These are phyloP conservation scores for Carex arenaria DNA, from an alignment of 202 grass and related monocot species.

Conservation along the genomic window DNA sequence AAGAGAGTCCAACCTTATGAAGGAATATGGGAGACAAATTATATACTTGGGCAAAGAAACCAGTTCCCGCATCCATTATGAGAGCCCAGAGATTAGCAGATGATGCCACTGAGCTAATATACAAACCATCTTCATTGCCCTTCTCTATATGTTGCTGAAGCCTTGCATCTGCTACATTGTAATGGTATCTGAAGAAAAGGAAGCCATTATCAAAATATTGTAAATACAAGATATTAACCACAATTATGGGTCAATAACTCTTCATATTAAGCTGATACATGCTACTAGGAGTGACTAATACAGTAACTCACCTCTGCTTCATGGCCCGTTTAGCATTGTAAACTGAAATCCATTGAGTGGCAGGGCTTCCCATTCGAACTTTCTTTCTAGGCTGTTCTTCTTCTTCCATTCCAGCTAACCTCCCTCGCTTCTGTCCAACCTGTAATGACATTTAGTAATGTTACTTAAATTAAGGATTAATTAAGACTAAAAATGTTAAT, in stretches of 20 bases:
- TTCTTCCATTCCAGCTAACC: slow-evolving; percentile 80
- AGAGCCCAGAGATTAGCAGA: slow-evolving; percentile 87
- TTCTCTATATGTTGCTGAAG: slow-evolving; percentile 92
- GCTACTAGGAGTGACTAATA: not conserved
- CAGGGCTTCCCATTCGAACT: slow-evolving; percentile 81
- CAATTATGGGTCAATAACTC: not conserved
- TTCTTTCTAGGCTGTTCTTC: slow-evolving; percentile 97
- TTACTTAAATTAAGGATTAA: slow-evolving; percentile 22
- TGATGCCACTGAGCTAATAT: slow-evolving; percentile 90
- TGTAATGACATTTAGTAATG: slow-evolving; percentile 35
- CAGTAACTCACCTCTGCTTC: slow-evolving; percentile 82
- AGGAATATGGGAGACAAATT: slow-evolving; percentile 90
- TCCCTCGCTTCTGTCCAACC: slow-evolving; percentile 94
- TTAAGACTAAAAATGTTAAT: slow-evolving; percentile 8
- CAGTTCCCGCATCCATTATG: slow-evolving; percentile 98
- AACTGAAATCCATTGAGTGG: slow-evolving; percentile 97
- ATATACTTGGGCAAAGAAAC: slow-evolving; percentile 92
- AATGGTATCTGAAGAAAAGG: slow-evolving; percentile 69
- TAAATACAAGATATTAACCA: not conserved
- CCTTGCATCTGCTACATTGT: slow-evolving; percentile 85
- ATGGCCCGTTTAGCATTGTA: slow-evolving; percentile 91
- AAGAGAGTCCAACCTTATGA: slow-evolving; percentile 65
- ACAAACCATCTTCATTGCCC: slow-evolving; percentile 93
- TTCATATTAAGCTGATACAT: not conserved
- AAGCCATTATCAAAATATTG: slow-evolving; percentile 11